A percentile compares a stretch with the other conserved stretches of the same genome.
Conservation (phyloP, 2,329 filamentous ascomycete species). For the Trichoderma simmonsii region DNA sequence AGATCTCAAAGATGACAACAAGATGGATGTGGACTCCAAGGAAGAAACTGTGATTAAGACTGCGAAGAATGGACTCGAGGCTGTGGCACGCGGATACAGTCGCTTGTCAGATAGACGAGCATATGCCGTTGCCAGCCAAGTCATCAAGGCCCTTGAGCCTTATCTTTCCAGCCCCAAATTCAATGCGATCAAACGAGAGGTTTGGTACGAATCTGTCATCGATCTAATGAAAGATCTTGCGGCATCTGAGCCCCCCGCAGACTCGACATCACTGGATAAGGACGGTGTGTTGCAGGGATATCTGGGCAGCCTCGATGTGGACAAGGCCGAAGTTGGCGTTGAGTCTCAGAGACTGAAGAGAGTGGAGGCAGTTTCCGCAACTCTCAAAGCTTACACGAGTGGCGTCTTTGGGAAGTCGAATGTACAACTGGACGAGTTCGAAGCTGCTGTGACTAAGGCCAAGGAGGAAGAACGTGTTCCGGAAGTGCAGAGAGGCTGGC, state of each 20-base stretch:
- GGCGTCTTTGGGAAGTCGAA: conserved; percentile 40
- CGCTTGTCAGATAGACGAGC: conserved; percentile 37
- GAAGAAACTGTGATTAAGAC: conserved; percentile 44
- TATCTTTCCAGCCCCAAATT: conserved; percentile 41
- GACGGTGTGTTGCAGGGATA: conserved; percentile 35
- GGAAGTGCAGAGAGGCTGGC: conserved; percentile 45
- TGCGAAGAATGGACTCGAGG: conserved; percentile 50
- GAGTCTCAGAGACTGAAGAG: conserved; percentile 51
- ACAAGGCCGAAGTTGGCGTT: conserved; percentile 45
- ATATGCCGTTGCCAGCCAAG: conserved; percentile 37
- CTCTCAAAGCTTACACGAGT: conserved; percentile 41
- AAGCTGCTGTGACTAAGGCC: conserved; percentile 34
- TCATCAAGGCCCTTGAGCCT: conserved; percentile 41
- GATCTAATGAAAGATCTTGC: conserved; percentile 47
- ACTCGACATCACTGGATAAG: conserved; percentile 21
- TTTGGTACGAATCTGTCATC: conserved; percentile 50
- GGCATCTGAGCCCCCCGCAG: conserved; percentile 23
- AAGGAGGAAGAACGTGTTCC: conserved; percentile 41
- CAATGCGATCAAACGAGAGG: conserved; percentile 43
- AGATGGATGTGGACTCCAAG: conserved; percentile 66
- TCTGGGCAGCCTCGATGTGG: conserved; percentile 46
- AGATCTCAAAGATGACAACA: conserved; percentile 54
- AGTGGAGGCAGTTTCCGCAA: conserved; percentile 44
- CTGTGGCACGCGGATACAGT: conserved; percentile 49
- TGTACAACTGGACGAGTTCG: conserved; percentile 30